Evolutionary conservation across 2,329 filamentous ascomycete genomes (phyloP).

Genomic region (Venturia effusa): DNA sequence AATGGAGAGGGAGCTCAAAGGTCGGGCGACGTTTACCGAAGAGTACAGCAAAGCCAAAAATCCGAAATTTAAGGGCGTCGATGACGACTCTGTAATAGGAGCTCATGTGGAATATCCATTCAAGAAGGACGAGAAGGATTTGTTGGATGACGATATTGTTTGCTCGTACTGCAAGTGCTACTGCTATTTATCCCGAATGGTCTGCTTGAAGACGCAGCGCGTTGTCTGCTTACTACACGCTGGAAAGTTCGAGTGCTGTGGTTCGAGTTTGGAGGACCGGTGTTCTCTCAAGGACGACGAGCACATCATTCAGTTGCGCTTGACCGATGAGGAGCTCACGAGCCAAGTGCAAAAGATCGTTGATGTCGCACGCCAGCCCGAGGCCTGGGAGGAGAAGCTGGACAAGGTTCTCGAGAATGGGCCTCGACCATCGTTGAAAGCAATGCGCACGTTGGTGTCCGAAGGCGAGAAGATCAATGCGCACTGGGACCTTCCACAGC

Average conservation of each 20-base stretch:
- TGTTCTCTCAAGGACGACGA: slow-evolving; percentile 42
- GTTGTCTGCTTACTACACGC: slow-evolving; percentile 75
- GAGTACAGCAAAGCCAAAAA: slow-evolving; percentile 46
- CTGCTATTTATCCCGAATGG: slow-evolving; percentile 81
- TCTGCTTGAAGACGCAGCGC: slow-evolving; percentile 72
- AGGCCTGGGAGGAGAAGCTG: slow-evolving; percentile 84
- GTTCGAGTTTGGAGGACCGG: slow-evolving; percentile 54
- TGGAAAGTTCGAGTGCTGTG: slow-evolving; percentile 71
- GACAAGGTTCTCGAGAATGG: slow-evolving; percentile 76
- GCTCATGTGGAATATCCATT: slow-evolving; percentile 22
- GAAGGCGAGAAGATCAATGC: slow-evolving; percentile 80
- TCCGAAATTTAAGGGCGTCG: slow-evolving; percentile 32
- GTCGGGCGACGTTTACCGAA: slow-evolving; percentile 57
- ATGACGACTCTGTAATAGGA: slow-evolving; percentile 39
- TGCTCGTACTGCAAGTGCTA: slow-evolving; percentile 89
- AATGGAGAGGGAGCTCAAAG: slow-evolving; percentile 57
- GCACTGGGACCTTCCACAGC: slow-evolving; percentile 73
- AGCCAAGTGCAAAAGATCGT: slow-evolving; percentile 62
- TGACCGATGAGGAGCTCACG: slow-evolving; percentile 59
- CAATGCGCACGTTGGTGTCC: slow-evolving; percentile 69
- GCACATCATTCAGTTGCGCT: slow-evolving; percentile 69
- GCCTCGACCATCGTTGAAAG: slow-evolving; percentile 73
- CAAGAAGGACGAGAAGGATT: slow-evolving; percentile 48
- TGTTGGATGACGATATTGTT: slow-evolving; percentile 85
- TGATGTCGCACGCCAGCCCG: slow-evolving; percentile 77